Percentiles rank a stretch among this genome's conserved stretches.
These are phyloP conservation scores for Xylaria arbuscula DNA, from an alignment of 2,329 filamentous ascomycete genomes.

Conservation along the genomic window DNA sequence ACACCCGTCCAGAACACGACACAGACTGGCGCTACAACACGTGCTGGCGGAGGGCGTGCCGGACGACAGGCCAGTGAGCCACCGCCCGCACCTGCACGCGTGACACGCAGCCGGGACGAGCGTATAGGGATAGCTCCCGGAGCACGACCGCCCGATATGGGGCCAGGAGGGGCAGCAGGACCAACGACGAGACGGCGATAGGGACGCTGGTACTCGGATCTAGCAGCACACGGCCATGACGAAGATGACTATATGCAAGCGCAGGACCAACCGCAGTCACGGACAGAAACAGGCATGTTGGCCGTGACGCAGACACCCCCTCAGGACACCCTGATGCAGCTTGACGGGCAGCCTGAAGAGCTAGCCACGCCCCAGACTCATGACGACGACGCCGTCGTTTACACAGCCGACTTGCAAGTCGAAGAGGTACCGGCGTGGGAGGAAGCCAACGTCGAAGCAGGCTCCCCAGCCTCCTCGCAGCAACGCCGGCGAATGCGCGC, in stretches of 20 bases:
- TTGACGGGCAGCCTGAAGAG: conserved; percentile 4
- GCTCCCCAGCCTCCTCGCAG: conserved; percentile 23
- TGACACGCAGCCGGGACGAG: conserved; percentile 50
- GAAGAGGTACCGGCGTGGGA: background rate
- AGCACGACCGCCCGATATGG: conserved; percentile 24
- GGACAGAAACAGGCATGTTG: background rate
- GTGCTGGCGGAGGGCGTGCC: conserved; percentile 29
- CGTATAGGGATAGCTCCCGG: conserved; percentile 42
- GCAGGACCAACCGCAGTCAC: background rate
- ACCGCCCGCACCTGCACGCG: conserved; percentile 40
- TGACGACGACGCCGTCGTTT: conserved; percentile 3
- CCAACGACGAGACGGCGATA: conserved; percentile 38
- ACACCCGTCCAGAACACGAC: conserved; percentile 35
- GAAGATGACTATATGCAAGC: background rate
- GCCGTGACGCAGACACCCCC: background rate
- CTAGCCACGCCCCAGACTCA: background rate
- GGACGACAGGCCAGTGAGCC: conserved; percentile 37
- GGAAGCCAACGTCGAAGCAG: conserved; percentile 21
- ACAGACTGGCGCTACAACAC: conserved; percentile 21
- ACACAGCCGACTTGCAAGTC: conserved; percentile 19
- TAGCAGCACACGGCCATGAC: conserved; percentile 5
- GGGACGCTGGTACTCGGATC: conserved; percentile 33
- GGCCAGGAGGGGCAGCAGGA: conserved; percentile 28
- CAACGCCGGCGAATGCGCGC: conserved; percentile 26
- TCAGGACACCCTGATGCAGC: conserved; percentile 5